Evolutionary conservation across 176 grass and related monocot species (phyloP).

Genomic region (Aechmea fasciata): DNA sequence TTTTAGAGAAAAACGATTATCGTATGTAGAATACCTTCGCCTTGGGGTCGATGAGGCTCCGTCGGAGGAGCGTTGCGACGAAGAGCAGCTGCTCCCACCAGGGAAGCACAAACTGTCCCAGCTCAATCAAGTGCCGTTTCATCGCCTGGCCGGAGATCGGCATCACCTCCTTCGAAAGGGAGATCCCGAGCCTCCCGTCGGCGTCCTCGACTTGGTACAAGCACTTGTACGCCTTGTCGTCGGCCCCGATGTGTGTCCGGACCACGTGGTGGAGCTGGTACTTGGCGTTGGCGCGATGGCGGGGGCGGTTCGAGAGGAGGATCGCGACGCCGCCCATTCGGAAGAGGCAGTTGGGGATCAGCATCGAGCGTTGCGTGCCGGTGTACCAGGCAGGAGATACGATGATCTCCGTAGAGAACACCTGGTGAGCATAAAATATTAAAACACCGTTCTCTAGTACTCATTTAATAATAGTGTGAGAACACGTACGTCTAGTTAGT

Average conservation of each 20-base stretch:
- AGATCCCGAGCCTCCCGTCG: background rate
- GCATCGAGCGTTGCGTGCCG: background rate
- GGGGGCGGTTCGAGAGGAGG: background rate
- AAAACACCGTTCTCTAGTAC: too few species aligned
- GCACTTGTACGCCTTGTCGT: background rate
- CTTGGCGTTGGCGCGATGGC: background rate
- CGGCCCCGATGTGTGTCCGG: background rate
- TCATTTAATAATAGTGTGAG: too few species aligned
- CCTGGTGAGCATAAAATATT: too few species aligned
- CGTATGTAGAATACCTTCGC: background rate
- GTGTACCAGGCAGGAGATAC: background rate
- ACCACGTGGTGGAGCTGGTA: background rate
- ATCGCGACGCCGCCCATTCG: background rate
- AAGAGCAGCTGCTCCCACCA: constrained; percentile 3
- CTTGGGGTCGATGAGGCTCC: background rate
- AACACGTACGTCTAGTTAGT: too few species aligned
- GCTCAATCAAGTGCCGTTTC: background rate
- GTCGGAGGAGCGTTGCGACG: background rate
- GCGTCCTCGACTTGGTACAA: background rate
- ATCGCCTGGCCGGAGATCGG: background rate
- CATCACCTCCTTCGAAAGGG: background rate
- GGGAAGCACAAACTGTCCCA: background rate
- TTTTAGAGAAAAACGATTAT: too few species aligned
- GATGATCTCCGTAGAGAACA: background rate
- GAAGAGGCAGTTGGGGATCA: background rate